phyloP scores from a whole-genome alignment of 2,329 filamentous ascomycete genomes.

The Cercospora sp. region DNA sequence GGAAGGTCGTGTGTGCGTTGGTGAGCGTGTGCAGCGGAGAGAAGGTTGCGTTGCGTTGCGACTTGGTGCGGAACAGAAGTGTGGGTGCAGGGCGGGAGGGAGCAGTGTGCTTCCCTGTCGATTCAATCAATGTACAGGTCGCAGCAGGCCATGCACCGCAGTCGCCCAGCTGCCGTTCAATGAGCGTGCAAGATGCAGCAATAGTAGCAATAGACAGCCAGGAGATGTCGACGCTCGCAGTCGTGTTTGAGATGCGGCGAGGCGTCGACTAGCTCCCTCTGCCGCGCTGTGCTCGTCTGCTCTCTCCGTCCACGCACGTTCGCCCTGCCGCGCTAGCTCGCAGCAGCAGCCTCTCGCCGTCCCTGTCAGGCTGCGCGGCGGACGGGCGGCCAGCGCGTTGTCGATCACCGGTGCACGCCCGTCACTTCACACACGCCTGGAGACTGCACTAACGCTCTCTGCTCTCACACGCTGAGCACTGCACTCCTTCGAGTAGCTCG shows the following conservation, averaged over 20 bases:
- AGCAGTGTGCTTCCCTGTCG: constrained; percentile 1
- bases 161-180: background rate
- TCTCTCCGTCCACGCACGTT: background rate
- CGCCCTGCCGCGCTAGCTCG: background rate
- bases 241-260: background rate
- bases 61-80: background rate
- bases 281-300: background rate
- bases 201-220: background rate
- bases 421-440: background rate
- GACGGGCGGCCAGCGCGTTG: background rate
- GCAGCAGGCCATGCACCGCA: background rate
- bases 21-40: background rate
- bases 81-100: background rate
- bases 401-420: background rate
- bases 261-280: background rate
- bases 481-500: background rate
- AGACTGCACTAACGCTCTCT: background rate
- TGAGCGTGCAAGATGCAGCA: background rate
- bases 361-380: background rate
- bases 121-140: background rate
- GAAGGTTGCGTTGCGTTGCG: background rate
- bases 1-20: background rate
- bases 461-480: background rate
- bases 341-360: background rate
- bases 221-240: background rate